These are phyloP conservation scores for Lasiodiplodia hormozganensis DNA, from an alignment of 2,329 filamentous ascomycete species.

Conservation along the genomic window DNA sequence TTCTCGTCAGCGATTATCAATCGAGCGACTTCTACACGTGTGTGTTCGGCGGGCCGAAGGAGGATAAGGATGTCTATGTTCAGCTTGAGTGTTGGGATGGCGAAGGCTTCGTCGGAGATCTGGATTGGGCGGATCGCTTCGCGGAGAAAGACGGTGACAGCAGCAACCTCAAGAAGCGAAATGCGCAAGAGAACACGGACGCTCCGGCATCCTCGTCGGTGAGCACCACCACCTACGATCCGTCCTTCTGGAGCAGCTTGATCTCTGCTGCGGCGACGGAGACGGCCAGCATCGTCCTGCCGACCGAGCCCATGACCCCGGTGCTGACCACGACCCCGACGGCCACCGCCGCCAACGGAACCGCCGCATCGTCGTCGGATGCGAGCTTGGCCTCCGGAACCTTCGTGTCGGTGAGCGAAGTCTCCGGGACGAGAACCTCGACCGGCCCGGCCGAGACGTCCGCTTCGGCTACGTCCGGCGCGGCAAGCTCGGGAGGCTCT, in stretches of 20 bases:
- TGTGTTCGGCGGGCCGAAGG: neutral
- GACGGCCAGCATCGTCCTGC: neutral
- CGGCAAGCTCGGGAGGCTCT: slow-evolving; percentile 4
- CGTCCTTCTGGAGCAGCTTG: slow-evolving; percentile 19
- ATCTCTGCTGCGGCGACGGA: neutral
- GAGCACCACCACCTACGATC: neutral
- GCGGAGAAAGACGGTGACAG: neutral
- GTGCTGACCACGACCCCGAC: neutral
- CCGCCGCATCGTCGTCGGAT: neutral
- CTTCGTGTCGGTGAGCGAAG: slow-evolving; percentile 5
- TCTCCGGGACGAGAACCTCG: slow-evolving; percentile 4
- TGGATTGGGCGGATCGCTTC: slow-evolving; percentile 3
- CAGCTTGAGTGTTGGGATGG: slow-evolving; percentile 15
- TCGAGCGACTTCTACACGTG: slow-evolving; percentile 12
- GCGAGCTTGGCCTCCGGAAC: neutral
- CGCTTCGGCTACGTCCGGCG: neutral
- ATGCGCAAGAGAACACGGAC: neutral
- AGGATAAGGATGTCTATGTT: neutral
- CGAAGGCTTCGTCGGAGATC: neutral
- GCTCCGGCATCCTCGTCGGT: neutral
- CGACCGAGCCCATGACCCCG: neutral
- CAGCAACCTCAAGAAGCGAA: neutral
- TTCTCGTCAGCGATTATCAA: neutral
- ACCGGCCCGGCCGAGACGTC: neutral
- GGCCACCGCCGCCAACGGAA: neutral